Evolutionary conservation across 768 basidiomycete species (phyloP).

Genomic region (Filobasidium wieringae): DNA sequence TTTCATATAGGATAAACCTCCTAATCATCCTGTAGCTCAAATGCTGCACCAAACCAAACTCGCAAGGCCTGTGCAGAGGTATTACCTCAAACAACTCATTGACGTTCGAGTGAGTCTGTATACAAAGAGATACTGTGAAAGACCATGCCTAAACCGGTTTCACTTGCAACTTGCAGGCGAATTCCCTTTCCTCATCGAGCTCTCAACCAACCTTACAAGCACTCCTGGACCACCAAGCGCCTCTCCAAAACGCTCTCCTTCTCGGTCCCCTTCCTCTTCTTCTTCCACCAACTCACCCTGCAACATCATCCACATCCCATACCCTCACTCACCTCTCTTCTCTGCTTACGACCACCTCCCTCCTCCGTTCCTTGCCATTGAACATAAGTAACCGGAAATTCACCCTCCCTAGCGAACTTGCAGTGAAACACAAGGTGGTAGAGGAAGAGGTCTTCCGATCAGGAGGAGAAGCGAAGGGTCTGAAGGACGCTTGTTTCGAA

Average conservation of each 20-base stretch:
- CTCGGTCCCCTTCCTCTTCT: slow-evolving; percentile 34
- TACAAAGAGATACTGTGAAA: too few relatives aligned
- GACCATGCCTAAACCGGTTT: too few relatives aligned
- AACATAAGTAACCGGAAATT: slow-evolving; percentile 24
- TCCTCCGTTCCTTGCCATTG: slow-evolving; percentile 30
- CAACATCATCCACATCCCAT: slow-evolving; percentile 26
- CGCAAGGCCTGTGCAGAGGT: slow-evolving; percentile 31
- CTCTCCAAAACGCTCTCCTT: slow-evolving; percentile 31
- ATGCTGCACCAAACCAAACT: slow-evolving; percentile 23
- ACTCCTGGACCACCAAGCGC: slow-evolving; percentile 23
- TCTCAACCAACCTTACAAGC: slow-evolving; percentile 25
- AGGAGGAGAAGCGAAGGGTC: slow-evolving; percentile 41
- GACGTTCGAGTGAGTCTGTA: slow-evolving; percentile 32
- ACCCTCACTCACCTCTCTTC: slow-evolving; percentile 35
- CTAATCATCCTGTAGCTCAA: slow-evolving; percentile 35
- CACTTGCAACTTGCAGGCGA: slow-evolving; percentile 13
- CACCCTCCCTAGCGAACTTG: slow-evolving; percentile 28
- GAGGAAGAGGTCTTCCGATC: slow-evolving; percentile 43
- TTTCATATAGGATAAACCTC: slow-evolving; percentile 15
- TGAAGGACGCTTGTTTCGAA: slow-evolving; percentile 30
- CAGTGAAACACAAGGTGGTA: slow-evolving; percentile 27
- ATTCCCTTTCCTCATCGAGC: slow-evolving; percentile 21
- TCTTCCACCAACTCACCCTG: slow-evolving; percentile 27
- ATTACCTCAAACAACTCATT: slow-evolving; percentile 36
- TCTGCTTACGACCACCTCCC: slow-evolving; percentile 28